These are phyloP conservation scores for Clonostachys sp. DNA, from an alignment of 2,329 filamentous ascomycete genomes.

Conservation along the genomic window DNA sequence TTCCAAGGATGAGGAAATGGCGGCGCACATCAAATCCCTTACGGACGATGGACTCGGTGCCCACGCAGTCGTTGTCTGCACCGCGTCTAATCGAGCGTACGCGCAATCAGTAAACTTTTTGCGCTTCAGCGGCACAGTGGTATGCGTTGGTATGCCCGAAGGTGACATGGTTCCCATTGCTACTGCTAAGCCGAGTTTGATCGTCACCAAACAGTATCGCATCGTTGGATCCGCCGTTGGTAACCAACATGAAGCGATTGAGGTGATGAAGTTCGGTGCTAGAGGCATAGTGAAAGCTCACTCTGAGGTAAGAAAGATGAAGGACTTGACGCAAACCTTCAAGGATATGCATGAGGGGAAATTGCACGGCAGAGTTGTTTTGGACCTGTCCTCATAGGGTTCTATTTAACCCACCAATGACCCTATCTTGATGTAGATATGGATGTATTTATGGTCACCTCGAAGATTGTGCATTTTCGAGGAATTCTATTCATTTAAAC, in stretches of 20 bases:
- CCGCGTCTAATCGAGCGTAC: constrained; percentile 12
- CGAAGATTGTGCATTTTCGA: too few species aligned
- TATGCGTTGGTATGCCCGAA: constrained; percentile 17
- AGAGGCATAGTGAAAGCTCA: neutral
- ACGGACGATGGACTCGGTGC: constrained; percentile 10
- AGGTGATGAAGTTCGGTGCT: neutral
- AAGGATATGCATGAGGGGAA: too few species aligned
- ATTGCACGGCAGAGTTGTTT: too few species aligned
- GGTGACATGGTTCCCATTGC: constrained; percentile 27
- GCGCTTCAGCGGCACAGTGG: constrained; percentile 17
- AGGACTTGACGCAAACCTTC: too few species aligned
- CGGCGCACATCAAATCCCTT: constrained; percentile 13
- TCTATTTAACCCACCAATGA: too few species aligned
- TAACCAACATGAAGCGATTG: constrained; percentile 37
- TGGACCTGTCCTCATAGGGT: too few species aligned
- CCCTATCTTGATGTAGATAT: too few species aligned
- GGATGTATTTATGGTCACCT: too few species aligned
- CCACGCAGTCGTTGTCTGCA: constrained; percentile 12
- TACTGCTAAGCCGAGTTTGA: constrained; percentile 29
- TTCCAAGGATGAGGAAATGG: constrained; percentile 25
- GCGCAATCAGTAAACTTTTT: constrained; percentile 12
- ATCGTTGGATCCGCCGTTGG: constrained; percentile 46
- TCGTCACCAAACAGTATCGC: constrained; percentile 34
- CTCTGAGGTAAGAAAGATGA: too few species aligned
- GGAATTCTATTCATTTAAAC: too few species aligned